phyloP scores from a whole-genome alignment of 106 monocot species.

The Apostasia ramifera region DNA sequence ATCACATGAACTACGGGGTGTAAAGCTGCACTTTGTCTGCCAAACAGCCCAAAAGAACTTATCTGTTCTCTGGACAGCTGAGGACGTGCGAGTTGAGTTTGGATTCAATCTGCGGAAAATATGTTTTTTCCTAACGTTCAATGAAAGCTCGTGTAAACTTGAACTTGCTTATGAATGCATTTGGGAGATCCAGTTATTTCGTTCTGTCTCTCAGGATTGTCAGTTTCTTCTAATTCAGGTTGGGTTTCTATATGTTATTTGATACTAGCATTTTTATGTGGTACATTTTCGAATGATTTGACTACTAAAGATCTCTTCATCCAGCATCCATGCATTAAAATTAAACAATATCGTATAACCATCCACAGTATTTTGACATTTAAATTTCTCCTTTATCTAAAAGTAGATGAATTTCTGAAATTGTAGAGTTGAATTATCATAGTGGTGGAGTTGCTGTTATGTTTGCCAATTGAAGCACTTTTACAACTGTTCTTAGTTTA shows the following conservation, averaged over 20 bases:
- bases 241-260: neutral
- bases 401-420: no score
- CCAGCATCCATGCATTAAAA: no score
- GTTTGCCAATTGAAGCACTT: no score
- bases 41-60: constrained; percentile 26
- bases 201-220: constrained; percentile 10
- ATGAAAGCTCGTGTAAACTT: constrained; percentile 41
- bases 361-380: no score
- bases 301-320: no score
- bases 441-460: no score
- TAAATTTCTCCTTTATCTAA: no score
- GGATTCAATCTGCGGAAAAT: constrained; percentile 64
- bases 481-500: no score
- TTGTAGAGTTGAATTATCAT: no score
- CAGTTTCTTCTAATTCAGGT: constrained; percentile 70
- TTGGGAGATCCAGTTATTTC: constrained; percentile 71
- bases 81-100: constrained; percentile 40
- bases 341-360: no score
- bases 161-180: constrained; percentile 79
- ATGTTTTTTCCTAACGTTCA: constrained; percentile 29
- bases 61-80: constrained; percentile 39
- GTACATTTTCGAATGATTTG: neutral
- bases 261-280: neutral
- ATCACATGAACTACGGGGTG: constrained; percentile 25
- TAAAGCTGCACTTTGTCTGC: constrained; percentile 54